phyloP scores from a whole-genome alignment of 495 filamentous ascomycete species.

The Daldinia vernicosa region DNA sequence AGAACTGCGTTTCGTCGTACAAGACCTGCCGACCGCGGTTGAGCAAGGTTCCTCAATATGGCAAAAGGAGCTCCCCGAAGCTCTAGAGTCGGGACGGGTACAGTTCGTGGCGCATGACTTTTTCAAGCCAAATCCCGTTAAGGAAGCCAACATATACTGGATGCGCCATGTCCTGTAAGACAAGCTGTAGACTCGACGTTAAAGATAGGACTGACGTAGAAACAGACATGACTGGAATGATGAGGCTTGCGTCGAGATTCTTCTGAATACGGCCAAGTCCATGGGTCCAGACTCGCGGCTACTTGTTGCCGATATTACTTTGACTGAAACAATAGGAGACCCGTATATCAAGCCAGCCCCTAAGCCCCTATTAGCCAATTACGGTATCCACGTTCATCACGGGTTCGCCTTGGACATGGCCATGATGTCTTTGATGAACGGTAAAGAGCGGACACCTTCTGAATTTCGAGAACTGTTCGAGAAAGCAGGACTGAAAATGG shows the following conservation, averaged over 20 bases:
- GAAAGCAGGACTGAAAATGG: constrained; percentile 32
- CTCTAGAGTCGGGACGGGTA: constrained; percentile 43
- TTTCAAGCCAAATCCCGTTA: constrained; percentile 52
- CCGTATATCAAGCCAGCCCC: constrained; percentile 46
- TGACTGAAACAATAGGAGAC: constrained; percentile 51
- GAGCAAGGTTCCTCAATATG: constrained; percentile 43
- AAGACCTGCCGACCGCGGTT: constrained; percentile 50
- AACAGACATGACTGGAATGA: constrained; percentile 55
- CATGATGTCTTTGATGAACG: constrained; percentile 54
- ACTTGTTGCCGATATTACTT: constrained; percentile 52
- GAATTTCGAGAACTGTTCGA: constrained; percentile 39
- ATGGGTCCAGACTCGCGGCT: constrained; percentile 50
- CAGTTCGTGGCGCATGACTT: constrained; percentile 54
- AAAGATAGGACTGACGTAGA: constrained; percentile 18
- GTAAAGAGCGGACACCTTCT: constrained; percentile 53
- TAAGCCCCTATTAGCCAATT: constrained; percentile 50
- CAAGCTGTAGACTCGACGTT: neutral
- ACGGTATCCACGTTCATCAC: constrained; percentile 45
- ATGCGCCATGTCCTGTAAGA: constrained; percentile 51
- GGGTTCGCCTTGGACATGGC: constrained; percentile 49
- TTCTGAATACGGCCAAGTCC: constrained; percentile 39
- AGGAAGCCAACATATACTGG: constrained; percentile 55
- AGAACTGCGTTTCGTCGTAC: constrained; percentile 50
- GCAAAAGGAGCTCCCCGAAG: constrained; percentile 44
- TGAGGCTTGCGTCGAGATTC: constrained; percentile 51